Conservation (phyloP, 345 rosid genomes). For the Camelina laxa region DNA sequence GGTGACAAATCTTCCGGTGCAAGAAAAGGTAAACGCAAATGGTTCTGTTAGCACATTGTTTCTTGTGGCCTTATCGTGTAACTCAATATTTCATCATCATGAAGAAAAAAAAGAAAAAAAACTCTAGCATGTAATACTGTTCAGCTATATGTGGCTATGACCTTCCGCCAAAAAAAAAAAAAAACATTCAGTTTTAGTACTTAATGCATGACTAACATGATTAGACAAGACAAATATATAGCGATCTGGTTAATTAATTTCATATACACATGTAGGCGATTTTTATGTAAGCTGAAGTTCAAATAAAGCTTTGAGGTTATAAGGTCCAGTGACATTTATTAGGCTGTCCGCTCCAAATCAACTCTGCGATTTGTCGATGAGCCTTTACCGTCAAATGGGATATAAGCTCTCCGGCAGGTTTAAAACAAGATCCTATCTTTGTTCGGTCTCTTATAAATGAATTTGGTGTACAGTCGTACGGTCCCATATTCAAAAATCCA, state of each 20-base stretch:
- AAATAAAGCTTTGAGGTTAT: slow-evolving; percentile 48
- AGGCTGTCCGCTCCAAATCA: slow-evolving; percentile 52
- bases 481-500: slow-evolving; percentile 41
- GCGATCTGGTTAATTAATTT: background rate
- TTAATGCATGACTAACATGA: background rate
- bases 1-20: background rate
- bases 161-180: too few species aligned
- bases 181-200: too few species aligned
- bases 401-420: slow-evolving; percentile 22
- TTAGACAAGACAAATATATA: background rate
- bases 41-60: background rate
- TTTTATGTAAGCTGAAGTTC: slow-evolving; percentile 13
- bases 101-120: too few species aligned
- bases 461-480: slow-evolving; percentile 42
- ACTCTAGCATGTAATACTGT: too few species aligned
- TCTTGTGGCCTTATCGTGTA: background rate
- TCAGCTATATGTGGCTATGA: too few species aligned
- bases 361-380: slow-evolving; percentile 45
- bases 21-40: background rate
- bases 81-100: background rate
- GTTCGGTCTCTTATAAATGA: slow-evolving; percentile 8
- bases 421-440: slow-evolving; percentile 34
- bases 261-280: background rate
- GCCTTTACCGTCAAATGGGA: slow-evolving; percentile 47
- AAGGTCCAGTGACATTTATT: slow-evolving; percentile 43